Conservation (phyloP, 345 rosid species). For the rapeseed (Brassica napus) region DNA sequence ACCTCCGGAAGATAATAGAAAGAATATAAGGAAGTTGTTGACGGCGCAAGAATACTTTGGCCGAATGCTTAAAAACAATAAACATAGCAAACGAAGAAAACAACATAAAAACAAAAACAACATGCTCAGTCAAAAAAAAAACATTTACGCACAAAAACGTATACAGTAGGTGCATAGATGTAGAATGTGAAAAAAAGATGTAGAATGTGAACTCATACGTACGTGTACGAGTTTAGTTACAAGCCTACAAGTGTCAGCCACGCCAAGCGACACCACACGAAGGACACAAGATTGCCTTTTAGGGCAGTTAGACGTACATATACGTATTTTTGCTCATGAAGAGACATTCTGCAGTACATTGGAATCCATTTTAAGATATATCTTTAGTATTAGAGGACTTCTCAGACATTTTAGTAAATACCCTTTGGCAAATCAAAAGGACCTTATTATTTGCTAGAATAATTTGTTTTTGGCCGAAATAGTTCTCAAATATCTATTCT, state of each 20-base stretch:
- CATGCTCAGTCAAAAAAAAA: neutral
- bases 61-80: slow-evolving; percentile 10
- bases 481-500: neutral
- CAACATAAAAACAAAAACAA: neutral
- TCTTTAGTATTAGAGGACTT: neutral
- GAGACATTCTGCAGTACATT: neutral
- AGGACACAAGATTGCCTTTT: slow-evolving; percentile 22
- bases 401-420: neutral
- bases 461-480: neutral
- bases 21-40: neutral
- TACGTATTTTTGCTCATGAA: neutral
- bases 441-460: neutral
- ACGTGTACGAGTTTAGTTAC: slow-evolving; percentile 9
- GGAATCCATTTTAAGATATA: neutral
- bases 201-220: neutral
- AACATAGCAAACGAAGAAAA: neutral
- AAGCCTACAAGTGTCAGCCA: neutral
- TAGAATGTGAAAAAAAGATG: neutral
- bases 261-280: neutral
- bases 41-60: neutral
- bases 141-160: neutral
- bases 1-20: neutral
- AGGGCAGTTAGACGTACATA: slow-evolving; percentile 13
- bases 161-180: slow-evolving; percentile 14
- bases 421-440: neutral